These are phyloP conservation scores for Radiomyces spectabilis DNA, from an alignment of 192 early-diverging fungal species.

Conservation along the genomic window DNA sequence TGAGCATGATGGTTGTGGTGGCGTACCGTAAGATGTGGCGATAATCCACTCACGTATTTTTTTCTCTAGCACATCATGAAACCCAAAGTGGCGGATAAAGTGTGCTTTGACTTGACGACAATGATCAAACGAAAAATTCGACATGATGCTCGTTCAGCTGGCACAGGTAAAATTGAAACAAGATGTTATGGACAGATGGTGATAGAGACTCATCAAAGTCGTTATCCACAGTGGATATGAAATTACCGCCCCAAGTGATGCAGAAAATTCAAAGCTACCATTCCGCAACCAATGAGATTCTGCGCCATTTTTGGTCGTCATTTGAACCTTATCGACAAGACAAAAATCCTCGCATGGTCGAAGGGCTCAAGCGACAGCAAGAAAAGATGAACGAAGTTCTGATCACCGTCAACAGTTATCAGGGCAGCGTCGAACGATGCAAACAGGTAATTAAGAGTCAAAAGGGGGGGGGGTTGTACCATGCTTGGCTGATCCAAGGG, in stretches of 20 bases:
- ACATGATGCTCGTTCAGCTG: constrained; percentile 11
- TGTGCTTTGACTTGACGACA: constrained; percentile 6
- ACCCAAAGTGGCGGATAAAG: constrained; percentile 6
- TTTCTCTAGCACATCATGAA: constrained; percentile 11
- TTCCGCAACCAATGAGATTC: constrained; percentile 43
- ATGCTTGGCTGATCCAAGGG: too few species aligned
- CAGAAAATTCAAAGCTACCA: constrained; percentile 35
- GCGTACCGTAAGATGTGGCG: background rate
- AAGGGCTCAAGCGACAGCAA: constrained; percentile 32
- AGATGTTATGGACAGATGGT: background rate
- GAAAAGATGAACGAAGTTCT: constrained; percentile 34
- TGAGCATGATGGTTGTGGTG: background rate
- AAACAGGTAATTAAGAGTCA: constrained; percentile 11
- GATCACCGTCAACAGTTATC: constrained; percentile 25
- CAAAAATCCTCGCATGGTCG: constrained; percentile 43
- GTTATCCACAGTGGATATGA: constrained; percentile 22
- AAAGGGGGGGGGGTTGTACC: background rate
- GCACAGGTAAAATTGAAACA: constrained; percentile 14
- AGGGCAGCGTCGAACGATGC: constrained; percentile 16
- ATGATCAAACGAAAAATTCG: constrained; percentile 3
- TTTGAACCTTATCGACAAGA: constrained; percentile 32
- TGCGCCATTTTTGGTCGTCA: constrained; percentile 51
- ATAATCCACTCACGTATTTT: too few species aligned
- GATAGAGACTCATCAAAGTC: constrained; percentile 10
- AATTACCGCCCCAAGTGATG: constrained; percentile 30